These are phyloP conservation scores for Boletus coccyginus DNA, from an alignment of 768 basidiomycete genomes.

Conservation along the genomic window DNA sequence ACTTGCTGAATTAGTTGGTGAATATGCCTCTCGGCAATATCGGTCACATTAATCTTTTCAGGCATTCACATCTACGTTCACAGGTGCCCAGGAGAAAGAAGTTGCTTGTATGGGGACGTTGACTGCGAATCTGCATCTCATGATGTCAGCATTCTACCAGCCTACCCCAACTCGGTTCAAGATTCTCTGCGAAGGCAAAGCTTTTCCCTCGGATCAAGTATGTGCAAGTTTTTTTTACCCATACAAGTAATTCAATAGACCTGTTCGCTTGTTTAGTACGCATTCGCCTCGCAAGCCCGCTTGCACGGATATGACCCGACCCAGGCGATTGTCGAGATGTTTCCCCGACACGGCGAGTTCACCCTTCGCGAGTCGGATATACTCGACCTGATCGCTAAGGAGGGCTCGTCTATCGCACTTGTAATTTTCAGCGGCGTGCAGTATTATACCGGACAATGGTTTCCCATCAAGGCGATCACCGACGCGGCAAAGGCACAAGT, in stretches of 20 bases:
- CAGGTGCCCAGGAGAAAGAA: constrained; percentile 85
- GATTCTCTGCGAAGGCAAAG: constrained; percentile 90
- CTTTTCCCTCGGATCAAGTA: constrained; percentile 97
- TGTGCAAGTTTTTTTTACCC: constrained; percentile 23
- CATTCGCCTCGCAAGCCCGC: constrained; percentile 87
- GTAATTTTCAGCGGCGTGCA: constrained; percentile 94
- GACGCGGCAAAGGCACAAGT: constrained; percentile 83
- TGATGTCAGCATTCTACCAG: constrained; percentile 93
- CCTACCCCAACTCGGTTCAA: constrained; percentile 84
- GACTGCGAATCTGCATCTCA: constrained; percentile 92
- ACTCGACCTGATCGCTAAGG: constrained; percentile 63
- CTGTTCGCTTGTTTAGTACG: constrained; percentile 60
- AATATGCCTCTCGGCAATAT: constrained; percentile 26
- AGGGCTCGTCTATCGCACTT: constrained; percentile 79
- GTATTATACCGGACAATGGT: constrained; percentile 96
- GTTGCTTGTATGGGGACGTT: constrained; percentile 95
- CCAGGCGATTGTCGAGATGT: constrained; percentile 72
- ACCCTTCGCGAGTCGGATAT: constrained; percentile 89
- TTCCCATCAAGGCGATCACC: constrained; percentile 85
- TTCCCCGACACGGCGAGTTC: constrained; percentile 81
- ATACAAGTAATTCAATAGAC: constrained; percentile 13
- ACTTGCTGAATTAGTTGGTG: constrained; percentile 82
- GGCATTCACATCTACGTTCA: constrained; percentile 22
- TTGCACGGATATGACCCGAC: constrained; percentile 76
- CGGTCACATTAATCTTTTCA: constrained; percentile 1